Evolutionary conservation across 1,284 basidiomycete species (phyloP), one percentile per base, ranked within the genome.

Genomic region (Tilletiaria anomala): DNA sequence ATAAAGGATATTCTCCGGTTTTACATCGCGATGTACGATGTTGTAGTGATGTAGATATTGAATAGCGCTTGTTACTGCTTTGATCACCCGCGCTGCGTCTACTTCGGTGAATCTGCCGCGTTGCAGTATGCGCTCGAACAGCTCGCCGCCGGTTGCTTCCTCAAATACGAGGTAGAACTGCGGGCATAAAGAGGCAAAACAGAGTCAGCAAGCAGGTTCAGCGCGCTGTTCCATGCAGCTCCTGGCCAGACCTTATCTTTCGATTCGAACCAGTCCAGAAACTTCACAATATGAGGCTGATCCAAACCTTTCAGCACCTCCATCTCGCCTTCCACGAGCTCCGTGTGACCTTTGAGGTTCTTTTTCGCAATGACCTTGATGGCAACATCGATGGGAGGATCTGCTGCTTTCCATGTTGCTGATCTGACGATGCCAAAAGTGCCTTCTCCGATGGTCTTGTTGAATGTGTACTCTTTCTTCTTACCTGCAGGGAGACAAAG

Each of bases 1-100:
- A 67, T 86, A 93, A 6, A 93, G 73, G 47, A 93, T 91, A 63
- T 96, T 94, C 68, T 96, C 89, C 0, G 89, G 57, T 39, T 68
- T 66, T 47, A 66, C 56, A 39, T 66, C 63, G 23, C 61, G 54
- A 32, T 65, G 63, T 3, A 64, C 58, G 19, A 60, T 63, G 43
- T 63, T 54, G 45, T 66, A 54, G 6, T 54, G 49, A 32, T 66
- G 63, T 14, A 66, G 55, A 38, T 66, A 66, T 26, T 52, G 51
- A 26, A 66, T 56, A 8, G 61, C 61, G 10, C 53, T 53, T 10
- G 63, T 45, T 3, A 66, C 50, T 2, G 61, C 50, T 16, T 54
- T 44, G 43, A 66, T 61, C 23, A 55, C 56, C 5, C 50, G 44
- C 37, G 56, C 56, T 1, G 68, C 68, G 34, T 68, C 68, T 1